Base-by-base conservation (phyloP, 768 basidiomycete species). In the Hericium alpestre region DNA sequence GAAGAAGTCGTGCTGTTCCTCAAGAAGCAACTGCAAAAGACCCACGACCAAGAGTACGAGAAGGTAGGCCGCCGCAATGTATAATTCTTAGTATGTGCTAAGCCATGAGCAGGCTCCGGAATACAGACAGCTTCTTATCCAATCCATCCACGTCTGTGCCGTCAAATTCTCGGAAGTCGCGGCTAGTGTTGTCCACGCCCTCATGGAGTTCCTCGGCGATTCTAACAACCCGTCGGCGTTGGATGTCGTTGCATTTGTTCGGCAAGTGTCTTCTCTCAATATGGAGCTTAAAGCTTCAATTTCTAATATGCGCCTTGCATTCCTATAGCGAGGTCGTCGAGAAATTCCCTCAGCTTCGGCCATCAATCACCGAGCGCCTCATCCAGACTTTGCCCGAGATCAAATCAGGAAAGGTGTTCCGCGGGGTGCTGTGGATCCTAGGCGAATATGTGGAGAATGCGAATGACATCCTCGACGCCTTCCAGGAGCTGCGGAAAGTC, bases 131-230 rank as follows among this genome's bases (percentile, higher is more conserved):
- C 80, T 98, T 1, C 81, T 99, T 62, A 97, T 99, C 63, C 94
- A 97, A 69, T 93, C 90, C 27, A 99, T 98, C 61, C 96, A 98
- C 68, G 81, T 96, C 53, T 93, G 90, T 64, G 94, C 96, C 3
- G 86, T 97, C 76, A 90, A 88, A 65, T 97, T 96, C 77, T 92
- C 93, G 4, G 95, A 98, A 68, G 89, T 99, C 15, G 95, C 96
- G 5, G 90, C 91, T 1, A 93, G 85, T 60, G 95, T 97, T 46
- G 93, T 98, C 0, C 90, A 96, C 63, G 90, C 89, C 0, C 74
- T 93, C 50, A 89, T 93, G 87, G 89, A 93, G 63, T 93, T 94
- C 83, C 79, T 98, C 43, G 87, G 93, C 23, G 94, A 97, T 71
- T 85, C 90, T 1, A 94, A 86, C 72, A 96, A 95, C 73, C 89